phyloP scores from a whole-genome alignment of 495 filamentous ascomycete genomes.

The Parathielavia hyrcaniae region DNA sequence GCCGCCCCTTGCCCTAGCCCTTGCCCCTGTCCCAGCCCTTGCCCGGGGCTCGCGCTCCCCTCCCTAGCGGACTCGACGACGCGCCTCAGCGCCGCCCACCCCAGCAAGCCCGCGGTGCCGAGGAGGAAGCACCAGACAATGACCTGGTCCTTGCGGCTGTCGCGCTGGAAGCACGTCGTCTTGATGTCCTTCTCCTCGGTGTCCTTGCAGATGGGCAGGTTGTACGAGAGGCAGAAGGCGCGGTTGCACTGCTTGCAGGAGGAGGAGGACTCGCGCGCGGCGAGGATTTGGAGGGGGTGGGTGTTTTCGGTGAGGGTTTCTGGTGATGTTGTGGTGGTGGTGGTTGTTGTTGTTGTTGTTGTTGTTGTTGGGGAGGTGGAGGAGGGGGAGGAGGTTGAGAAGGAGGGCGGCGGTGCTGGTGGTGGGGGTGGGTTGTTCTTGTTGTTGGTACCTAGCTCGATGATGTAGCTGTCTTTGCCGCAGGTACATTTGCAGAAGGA shows the following conservation, averaged over 20 bases:
- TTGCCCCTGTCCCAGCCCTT: neutral
- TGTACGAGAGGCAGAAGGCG: slow-evolving; percentile 79
- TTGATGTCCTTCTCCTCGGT: slow-evolving; percentile 82
- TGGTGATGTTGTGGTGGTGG: slow-evolving; percentile 5
- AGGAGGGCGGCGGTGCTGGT: slow-evolving; percentile 4
- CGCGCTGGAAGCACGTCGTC: slow-evolving; percentile 88
- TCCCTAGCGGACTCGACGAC: slow-evolving; percentile 6
- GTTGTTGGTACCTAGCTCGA: slow-evolving; percentile 53
- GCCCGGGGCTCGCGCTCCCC: neutral
- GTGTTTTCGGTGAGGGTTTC: slow-evolving; percentile 26
- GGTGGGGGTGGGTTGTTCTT: slow-evolving; percentile 16
- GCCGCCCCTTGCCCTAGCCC: neutral
- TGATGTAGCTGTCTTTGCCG: slow-evolving; percentile 85
- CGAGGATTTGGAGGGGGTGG: slow-evolving; percentile 23
- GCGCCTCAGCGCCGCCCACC: slow-evolving; percentile 63
- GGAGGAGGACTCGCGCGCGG: slow-evolving; percentile 28
- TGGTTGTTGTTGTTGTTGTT: slow-evolving; percentile 5
- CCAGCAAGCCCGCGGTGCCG: slow-evolving; percentile 73
- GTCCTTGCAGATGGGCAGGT: slow-evolving; percentile 77
- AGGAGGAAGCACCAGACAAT: slow-evolving; percentile 91
- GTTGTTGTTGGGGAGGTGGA: slow-evolving; percentile 18
- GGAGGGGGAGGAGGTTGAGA: slow-evolving; percentile 11
- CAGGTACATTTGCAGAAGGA: slow-evolving; percentile 99
- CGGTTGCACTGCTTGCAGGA: slow-evolving; percentile 83
- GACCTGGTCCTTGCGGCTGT: slow-evolving; percentile 80